phyloP scores from a whole-genome alignment of 2,329 filamentous ascomycete species.

The Clonostachys sp. region DNA sequence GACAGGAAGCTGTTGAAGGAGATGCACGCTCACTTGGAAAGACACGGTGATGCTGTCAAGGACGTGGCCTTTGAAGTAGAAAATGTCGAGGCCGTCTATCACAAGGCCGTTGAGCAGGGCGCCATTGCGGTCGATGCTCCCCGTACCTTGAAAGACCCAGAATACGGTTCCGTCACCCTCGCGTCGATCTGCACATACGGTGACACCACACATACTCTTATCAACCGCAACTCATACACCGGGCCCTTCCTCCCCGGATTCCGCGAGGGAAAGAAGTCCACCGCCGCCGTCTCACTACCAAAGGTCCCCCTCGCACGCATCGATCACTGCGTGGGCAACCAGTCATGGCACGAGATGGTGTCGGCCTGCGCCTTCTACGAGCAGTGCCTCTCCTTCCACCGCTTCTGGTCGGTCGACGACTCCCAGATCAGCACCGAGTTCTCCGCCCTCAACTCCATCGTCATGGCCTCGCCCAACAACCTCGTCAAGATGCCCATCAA shows the following conservation, averaged over 20 bases:
- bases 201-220: conserved; percentile 89
- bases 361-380: conserved; percentile 72
- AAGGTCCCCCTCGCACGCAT: conserved; percentile 66
- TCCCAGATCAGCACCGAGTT: conserved; percentile 89
- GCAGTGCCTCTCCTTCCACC: conserved; percentile 84
- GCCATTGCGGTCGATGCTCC: conserved; percentile 61
- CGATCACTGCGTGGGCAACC: conserved; percentile 97
- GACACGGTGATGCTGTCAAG: conserved; percentile 90
- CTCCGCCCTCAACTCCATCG: conserved; percentile 81
- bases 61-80: conserved; percentile 96
- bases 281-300: conserved; percentile 46
- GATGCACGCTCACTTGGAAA: conserved; percentile 78
- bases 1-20: conserved; percentile 65
- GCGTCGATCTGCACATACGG: conserved; percentile 90
- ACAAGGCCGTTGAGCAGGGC: conserved; percentile 63
- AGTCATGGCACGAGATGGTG: conserved; percentile 87
- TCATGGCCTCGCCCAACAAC: conserved; percentile 84
- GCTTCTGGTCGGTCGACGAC: conserved; percentile 97
- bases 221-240: conserved; percentile 65
- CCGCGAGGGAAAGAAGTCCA: conserved; percentile 43
- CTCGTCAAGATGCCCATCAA: conserved; percentile 98
- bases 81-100: conserved; percentile 75
- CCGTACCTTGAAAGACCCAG: conserved; percentile 44
- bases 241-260: conserved; percentile 84
- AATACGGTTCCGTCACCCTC: conserved; percentile 62